Conservation (phyloP, 495 filamentous ascomycete species). For the Xylaria cubensis region DNA sequence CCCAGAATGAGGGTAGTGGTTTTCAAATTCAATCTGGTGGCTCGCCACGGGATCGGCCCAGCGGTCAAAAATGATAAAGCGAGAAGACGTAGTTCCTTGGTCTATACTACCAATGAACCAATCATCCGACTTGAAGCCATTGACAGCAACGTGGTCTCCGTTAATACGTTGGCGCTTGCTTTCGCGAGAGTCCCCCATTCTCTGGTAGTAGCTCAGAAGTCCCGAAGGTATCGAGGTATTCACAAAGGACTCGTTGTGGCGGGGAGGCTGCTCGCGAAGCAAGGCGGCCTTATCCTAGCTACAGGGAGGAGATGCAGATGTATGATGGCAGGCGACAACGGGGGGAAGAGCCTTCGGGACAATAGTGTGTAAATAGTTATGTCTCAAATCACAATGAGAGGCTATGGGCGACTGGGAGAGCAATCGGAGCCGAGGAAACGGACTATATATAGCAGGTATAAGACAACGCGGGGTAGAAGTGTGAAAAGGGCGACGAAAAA, state of each 20-base stretch:
- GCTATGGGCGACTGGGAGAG: constrained; percentile 13
- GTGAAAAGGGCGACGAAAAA: constrained; percentile 6
- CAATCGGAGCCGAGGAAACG: not conserved
- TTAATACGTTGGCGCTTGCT: constrained; percentile 30
- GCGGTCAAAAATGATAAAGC: constrained; percentile 90
- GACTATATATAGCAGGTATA: not conserved
- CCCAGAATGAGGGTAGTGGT: constrained; percentile 89
- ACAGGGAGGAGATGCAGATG: constrained; percentile 25
- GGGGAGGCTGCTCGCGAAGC: constrained; percentile 24
- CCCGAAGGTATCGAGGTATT: constrained; percentile 4
- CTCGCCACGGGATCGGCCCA: constrained; percentile 79
- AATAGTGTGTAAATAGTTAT: constrained; percentile 21
- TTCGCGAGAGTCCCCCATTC: constrained; percentile 29
- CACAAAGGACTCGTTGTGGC: not conserved
- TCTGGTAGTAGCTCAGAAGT: constrained; percentile 21
- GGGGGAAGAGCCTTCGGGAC: constrained; percentile 18
- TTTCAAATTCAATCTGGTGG: constrained; percentile 91
- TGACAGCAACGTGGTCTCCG: constrained; percentile 18
- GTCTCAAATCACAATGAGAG: constrained; percentile 25
- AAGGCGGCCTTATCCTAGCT: constrained; percentile 42
- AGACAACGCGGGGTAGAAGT: constrained; percentile 10
- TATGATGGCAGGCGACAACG: constrained; percentile 32
- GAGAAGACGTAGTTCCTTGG: constrained; percentile 90
- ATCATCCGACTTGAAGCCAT: constrained; percentile 24
- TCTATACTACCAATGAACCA: constrained; percentile 74